Percentiles rank a stretch among this genome's conserved stretches.
phyloP scores from a whole-genome alignment of 768 basidiomycete genomes.

The Filobasidium wieringae region DNA sequence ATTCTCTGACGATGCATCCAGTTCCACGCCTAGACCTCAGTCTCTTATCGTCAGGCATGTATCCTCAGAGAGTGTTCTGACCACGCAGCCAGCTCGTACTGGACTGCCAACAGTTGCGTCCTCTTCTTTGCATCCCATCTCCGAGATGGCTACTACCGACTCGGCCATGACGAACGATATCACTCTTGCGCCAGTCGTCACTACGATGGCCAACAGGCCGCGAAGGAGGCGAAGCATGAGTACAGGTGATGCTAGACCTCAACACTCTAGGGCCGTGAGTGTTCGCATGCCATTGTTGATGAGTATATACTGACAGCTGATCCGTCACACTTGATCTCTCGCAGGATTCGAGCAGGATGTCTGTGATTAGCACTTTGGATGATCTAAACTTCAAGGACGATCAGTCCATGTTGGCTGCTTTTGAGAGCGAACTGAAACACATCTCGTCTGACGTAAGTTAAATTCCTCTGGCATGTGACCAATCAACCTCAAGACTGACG shows the following conservation, averaged over 20 bases:
- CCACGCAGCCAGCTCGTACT: conserved; percentile 1
- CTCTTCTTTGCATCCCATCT: neutral
- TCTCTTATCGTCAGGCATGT: conserved; percentile 5
- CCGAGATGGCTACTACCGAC: neutral
- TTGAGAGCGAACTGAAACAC: conserved; percentile 28
- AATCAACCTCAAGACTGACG: neutral
- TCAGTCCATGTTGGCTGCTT: conserved; percentile 28
- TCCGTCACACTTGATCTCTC: conserved; percentile 14
- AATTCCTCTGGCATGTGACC: no score
- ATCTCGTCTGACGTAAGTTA: conserved; percentile 30
- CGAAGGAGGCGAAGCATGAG: conserved; percentile 27
- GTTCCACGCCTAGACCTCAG: neutral
- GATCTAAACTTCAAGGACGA: conserved; percentile 23
- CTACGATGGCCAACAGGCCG: neutral
- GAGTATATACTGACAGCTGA: no score
- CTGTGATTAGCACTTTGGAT: conserved; percentile 6
- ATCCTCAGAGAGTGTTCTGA: conserved; percentile 8
- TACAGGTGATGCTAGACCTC: conserved; percentile 23
- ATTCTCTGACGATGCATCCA: neutral
- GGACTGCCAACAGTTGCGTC: neutral
- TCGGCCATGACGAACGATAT: neutral
- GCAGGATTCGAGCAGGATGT: conserved; percentile 17
- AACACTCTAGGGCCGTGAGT: conserved; percentile 20
- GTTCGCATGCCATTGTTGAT: conserved; percentile 8
- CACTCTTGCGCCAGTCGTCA: neutral